Evolutionary conservation across 768 basidiomycete genomes (phyloP).

Genomic region (Daedaleopsis sinensis): DNA sequence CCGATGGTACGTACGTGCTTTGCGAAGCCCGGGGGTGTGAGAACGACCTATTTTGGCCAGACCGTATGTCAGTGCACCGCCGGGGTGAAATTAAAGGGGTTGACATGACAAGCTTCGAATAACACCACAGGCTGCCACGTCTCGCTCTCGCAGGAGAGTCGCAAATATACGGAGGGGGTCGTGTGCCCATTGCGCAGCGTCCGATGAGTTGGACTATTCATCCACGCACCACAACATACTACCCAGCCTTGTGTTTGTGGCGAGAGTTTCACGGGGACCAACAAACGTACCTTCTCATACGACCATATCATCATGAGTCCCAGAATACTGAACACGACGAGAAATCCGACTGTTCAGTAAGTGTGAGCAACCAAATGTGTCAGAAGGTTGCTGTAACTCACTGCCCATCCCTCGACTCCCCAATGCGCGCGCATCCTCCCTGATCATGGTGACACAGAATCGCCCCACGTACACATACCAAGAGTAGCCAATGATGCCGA

Average conservation of each 20-base stretch:
- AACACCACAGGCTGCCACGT: not conserved
- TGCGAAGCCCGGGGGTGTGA: constrained; percentile 72
- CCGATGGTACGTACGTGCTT: constrained; percentile 51
- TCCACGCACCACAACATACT: not conserved
- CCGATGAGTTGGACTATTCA: not conserved
- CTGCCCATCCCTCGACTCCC: constrained; percentile 61
- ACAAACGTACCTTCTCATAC: constrained; percentile 65
- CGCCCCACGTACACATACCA: constrained; percentile 79
- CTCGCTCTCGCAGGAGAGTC: not conserved
- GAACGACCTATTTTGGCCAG: constrained; percentile 49
- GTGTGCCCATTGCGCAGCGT: not conserved
- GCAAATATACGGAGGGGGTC: too few relatives aligned
- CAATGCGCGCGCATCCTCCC: constrained; percentile 42
- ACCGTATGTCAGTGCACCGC: not conserved
- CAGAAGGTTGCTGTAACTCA: constrained; percentile 45
- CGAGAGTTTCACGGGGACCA: not conserved
- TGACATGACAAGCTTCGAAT: not conserved
- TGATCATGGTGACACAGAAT: constrained; percentile 74
- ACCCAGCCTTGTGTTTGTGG: not conserved
- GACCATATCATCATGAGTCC: constrained; percentile 79
- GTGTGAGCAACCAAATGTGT: not conserved
- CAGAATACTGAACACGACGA: constrained; percentile 65
- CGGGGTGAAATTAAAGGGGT: not conserved
- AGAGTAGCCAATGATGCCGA: constrained; percentile 66
- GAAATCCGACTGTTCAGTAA: constrained; percentile 55